These are phyloP conservation scores for Acorus calamus DNA, from an alignment of 106 monocot genomes.

Conservation along the genomic window DNA sequence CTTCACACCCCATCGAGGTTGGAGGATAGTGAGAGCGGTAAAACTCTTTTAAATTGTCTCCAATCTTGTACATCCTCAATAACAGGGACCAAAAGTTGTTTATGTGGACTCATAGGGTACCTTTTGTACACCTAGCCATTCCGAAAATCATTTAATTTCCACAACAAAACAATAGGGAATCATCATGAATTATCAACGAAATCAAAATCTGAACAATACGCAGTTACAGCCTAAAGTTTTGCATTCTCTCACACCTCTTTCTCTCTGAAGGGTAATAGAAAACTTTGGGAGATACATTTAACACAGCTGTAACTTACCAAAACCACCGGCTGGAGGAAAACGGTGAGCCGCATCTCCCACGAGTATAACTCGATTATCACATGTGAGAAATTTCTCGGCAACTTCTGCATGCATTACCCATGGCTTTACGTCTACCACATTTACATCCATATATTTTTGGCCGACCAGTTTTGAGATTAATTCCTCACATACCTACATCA, in stretches of 20 bases:
- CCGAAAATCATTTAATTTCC: not conserved
- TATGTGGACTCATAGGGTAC: too few relatives aligned
- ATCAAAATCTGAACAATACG: not conserved
- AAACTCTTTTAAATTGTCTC: too few relatives aligned
- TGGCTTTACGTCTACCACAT: slow-evolving; percentile 83
- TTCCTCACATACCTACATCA: slow-evolving; percentile 69
- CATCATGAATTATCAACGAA: not conserved
- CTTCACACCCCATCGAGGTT: too few relatives aligned
- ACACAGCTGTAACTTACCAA: slow-evolving; percentile 41
- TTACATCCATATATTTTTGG: slow-evolving; percentile 43
- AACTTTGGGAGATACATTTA: not conserved
- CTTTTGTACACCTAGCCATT: too few relatives aligned
- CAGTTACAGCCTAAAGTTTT: not conserved
- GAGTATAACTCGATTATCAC: slow-evolving; percentile 64
- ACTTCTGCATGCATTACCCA: slow-evolving; percentile 99
- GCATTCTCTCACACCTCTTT: not conserved
- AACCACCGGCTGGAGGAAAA: slow-evolving; percentile 97
- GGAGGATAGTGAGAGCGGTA: too few relatives aligned
- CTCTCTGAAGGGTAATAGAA: not conserved
- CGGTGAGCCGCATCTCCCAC: slow-evolving; percentile 92
- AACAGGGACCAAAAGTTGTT: too few relatives aligned
- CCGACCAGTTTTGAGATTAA: slow-evolving; percentile 84
- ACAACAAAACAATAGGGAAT: not conserved
- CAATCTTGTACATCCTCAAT: too few relatives aligned
- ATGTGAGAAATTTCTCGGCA: slow-evolving; percentile 71